Conservation (phyloP, 1,139 yeast genomes). For the Hanseniaspora uvarum region DNA sequence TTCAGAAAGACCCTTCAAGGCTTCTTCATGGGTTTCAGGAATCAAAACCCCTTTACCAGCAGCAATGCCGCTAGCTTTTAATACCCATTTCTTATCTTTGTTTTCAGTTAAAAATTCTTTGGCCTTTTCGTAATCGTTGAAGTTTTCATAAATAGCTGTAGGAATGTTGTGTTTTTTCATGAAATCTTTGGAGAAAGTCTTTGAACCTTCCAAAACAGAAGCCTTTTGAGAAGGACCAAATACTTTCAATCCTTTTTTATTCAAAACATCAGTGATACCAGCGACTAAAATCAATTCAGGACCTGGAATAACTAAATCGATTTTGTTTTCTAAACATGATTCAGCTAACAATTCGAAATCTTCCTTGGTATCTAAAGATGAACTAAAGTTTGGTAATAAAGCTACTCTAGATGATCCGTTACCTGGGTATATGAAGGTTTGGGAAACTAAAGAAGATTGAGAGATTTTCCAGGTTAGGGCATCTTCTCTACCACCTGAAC, state of each 20-base stretch:
- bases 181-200: conserved; percentile 85
- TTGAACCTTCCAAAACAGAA: conserved; percentile 94
- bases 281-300: conserved; percentile 99
- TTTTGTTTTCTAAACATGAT: conserved; percentile 38
- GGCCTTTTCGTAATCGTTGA: conserved; percentile 67
- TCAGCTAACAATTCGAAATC: conserved; percentile 56
- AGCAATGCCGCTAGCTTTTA: conserved; percentile 96
- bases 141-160: conserved; percentile 80
- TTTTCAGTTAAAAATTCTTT: conserved; percentile 45
- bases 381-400: conserved; percentile 55
- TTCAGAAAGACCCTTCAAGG: conserved; percentile 69
- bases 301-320: conserved; percentile 83
- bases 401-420: conserved; percentile 86
- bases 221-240: conserved; percentile 91
- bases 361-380: conserved; percentile 50
- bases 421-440: conserved; percentile 89
- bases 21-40: conserved; percentile 77
- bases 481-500: conserved; percentile 99
- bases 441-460: conserved; percentile 61
- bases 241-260: conserved; percentile 77
- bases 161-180: conserved; percentile 90
- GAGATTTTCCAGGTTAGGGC: conserved; percentile 88
- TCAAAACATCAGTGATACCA: conserved; percentile 66
- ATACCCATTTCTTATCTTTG: conserved; percentile 68
- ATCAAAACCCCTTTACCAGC: conserved; percentile 98